phyloP scores from a whole-genome alignment of 2,329 filamentous ascomycete genomes.

The Pseudogymnoascus sp. region DNA sequence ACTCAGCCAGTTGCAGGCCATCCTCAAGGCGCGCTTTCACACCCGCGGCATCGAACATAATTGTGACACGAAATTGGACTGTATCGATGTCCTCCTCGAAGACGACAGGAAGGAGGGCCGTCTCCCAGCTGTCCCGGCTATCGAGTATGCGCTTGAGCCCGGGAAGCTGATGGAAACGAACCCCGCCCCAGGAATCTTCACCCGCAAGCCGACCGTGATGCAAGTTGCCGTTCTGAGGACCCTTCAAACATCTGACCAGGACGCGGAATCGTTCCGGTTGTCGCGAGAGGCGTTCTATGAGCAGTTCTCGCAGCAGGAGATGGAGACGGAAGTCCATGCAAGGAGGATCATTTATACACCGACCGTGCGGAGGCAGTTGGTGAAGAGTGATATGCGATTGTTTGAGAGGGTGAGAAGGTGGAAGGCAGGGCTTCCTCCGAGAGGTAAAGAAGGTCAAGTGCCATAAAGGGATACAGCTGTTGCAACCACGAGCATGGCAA shows the following conservation, averaged over 20 bases:
- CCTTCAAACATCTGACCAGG: not conserved
- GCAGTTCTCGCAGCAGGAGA: not conserved
- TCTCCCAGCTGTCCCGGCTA: not conserved
- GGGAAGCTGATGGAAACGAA: not conserved
- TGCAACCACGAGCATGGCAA: not conserved
- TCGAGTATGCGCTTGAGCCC: not conserved
- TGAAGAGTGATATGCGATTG: not conserved
- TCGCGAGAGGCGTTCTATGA: not conserved
- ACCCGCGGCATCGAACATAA: not conserved
- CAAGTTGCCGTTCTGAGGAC: not conserved
- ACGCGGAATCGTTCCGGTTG: not conserved
- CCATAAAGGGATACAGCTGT: not conserved
- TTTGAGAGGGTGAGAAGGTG: not conserved
- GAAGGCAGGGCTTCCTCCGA: not conserved
- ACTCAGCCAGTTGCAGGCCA: not conserved
- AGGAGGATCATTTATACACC: not conserved
- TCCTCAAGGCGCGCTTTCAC: not conserved
- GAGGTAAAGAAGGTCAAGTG: not conserved
- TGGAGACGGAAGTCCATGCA: not conserved
- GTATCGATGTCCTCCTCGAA: not conserved
- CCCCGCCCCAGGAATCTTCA: not conserved
- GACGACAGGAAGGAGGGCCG: not conserved
- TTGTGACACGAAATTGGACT: not conserved
- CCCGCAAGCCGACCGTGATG: not conserved
- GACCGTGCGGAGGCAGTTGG: not conserved